A percentile compares a stretch with the other conserved stretches of the same genome.
phyloP scores from a whole-genome alignment of 2,329 filamentous ascomycete genomes.

The Colletotrichum tropicicola region DNA sequence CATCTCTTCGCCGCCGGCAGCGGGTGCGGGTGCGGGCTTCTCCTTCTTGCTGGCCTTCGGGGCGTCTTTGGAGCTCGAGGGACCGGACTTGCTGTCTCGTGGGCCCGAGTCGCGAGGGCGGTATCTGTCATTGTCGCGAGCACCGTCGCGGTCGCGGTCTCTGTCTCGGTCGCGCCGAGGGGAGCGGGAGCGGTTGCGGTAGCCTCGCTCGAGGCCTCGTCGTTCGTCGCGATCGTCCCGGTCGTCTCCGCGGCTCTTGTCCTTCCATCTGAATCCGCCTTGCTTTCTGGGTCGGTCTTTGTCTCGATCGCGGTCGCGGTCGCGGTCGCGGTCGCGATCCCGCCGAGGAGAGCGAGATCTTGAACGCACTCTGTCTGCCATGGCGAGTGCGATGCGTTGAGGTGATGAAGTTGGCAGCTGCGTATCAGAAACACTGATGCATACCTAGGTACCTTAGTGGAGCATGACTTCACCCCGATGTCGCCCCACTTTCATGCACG shows the following conservation, averaged over 20 bases:
- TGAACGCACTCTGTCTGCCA: slow-evolving; percentile 26
- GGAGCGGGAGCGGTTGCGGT: slow-evolving; percentile 54
- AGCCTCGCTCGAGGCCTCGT: slow-evolving; percentile 59
- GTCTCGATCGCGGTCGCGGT: slow-evolving; percentile 19
- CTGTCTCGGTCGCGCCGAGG: slow-evolving; percentile 39
- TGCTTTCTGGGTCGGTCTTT: slow-evolving; percentile 23
- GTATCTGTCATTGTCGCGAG: slow-evolving; percentile 35
- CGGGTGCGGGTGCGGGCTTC: slow-evolving; percentile 38
- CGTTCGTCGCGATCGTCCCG: slow-evolving; percentile 45
- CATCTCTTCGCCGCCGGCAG: slow-evolving; percentile 74
- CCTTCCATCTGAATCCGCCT: slow-evolving; percentile 66
- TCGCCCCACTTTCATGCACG: neutral
- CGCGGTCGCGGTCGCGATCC: slow-evolving; percentile 20
- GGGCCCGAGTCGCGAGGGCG: slow-evolving; percentile 30
- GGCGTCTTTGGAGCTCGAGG: slow-evolving; percentile 39
- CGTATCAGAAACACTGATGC: too few relatives aligned
- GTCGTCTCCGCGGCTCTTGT: slow-evolving; percentile 58
- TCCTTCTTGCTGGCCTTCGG: slow-evolving; percentile 38
- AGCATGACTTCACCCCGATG: neutral
- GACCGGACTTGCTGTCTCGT: slow-evolving; percentile 37
- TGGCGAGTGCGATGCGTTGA: neutral
- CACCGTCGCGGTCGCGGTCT: slow-evolving; percentile 46
- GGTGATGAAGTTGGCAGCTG: neutral
- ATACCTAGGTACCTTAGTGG: neutral
- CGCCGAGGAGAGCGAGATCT: slow-evolving; percentile 31